Evolutionary conservation across 768 basidiomycete genomes (phyloP).

Genomic region (Tylopilus sp.): DNA sequence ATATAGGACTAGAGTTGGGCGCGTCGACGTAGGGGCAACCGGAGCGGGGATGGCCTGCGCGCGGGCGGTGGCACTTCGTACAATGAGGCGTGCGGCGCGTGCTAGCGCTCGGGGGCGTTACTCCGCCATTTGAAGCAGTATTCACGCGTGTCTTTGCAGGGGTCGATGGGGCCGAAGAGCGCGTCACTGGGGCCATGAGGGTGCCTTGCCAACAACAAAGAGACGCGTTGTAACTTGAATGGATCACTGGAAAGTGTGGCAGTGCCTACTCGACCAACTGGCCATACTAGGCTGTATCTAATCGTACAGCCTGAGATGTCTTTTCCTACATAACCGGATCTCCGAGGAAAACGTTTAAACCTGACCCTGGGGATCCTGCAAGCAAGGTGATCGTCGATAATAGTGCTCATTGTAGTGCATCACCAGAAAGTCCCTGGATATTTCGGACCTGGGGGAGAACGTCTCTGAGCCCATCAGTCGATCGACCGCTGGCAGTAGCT

Average conservation of each 20-base stretch:
- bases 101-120: slow-evolving; percentile 35
- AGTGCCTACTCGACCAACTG: neutral
- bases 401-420: no score
- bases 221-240: no score
- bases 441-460: no score
- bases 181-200: slow-evolving; percentile 26
- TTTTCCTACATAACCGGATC: no score
- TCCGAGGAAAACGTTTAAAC: no score
- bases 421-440: no score
- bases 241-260: neutral
- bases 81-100: slow-evolving; percentile 54
- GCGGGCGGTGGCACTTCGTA: slow-evolving; percentile 51
- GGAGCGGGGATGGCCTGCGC: slow-evolving; percentile 58
- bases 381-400: no score
- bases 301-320: no score
- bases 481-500: neutral
- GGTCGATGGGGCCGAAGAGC: slow-evolving; percentile 31
- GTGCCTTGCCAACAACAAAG: no score
- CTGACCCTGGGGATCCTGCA: no score
- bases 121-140: slow-evolving; percentile 1
- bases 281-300: no score
- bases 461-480: no score
- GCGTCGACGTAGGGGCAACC: slow-evolving; percentile 51
- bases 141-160: slow-evolving; percentile 21
- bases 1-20: slow-evolving; percentile 9